phyloP scores from a whole-genome alignment of 1,284 basidiomycete species.

The Ustilago trichophora region DNA sequence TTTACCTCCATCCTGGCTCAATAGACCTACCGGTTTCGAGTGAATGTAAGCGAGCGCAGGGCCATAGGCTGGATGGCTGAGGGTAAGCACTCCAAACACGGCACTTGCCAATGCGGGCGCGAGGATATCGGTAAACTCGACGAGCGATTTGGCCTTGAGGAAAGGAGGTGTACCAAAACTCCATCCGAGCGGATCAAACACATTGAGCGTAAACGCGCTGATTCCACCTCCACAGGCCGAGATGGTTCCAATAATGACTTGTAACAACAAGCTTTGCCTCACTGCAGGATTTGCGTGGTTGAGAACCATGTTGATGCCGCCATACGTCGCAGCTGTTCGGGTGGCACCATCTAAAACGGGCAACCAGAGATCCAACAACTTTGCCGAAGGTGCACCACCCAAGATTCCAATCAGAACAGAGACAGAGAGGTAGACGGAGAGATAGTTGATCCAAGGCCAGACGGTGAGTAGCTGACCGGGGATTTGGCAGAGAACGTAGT shows the following conservation, averaged over 20 bases:
- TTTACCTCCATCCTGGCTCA: constrained; percentile 40
- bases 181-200: constrained; percentile 56
- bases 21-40: not conserved
- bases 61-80: constrained; percentile 37
- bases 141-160: constrained; percentile 33
- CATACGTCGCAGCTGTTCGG: constrained; percentile 46
- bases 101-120: constrained; percentile 45
- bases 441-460: constrained; percentile 53
- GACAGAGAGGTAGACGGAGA: constrained; percentile 39
- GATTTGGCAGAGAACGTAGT: constrained; percentile 46
- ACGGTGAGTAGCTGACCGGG: constrained; percentile 49
- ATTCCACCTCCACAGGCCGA: constrained; percentile 56
- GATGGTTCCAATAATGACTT: constrained; percentile 51
- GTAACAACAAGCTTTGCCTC: constrained; percentile 29
- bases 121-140: constrained; percentile 50
- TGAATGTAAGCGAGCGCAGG: constrained; percentile 14
- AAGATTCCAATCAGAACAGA: constrained; percentile 6
- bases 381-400: constrained; percentile 19
- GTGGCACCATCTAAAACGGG: constrained; percentile 54
- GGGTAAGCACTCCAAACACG: constrained; percentile 38
- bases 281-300: constrained; percentile 38
- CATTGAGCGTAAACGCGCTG: constrained; percentile 51
- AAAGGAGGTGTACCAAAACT: constrained; percentile 46
- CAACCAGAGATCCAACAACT: constrained; percentile 44
- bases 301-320: constrained; percentile 41